Evolutionary conservation across 169 alveolate genomes (phyloP), one percentile per base, ranked within the genome.

Genomic region (Eimeria necatrix): DNA sequence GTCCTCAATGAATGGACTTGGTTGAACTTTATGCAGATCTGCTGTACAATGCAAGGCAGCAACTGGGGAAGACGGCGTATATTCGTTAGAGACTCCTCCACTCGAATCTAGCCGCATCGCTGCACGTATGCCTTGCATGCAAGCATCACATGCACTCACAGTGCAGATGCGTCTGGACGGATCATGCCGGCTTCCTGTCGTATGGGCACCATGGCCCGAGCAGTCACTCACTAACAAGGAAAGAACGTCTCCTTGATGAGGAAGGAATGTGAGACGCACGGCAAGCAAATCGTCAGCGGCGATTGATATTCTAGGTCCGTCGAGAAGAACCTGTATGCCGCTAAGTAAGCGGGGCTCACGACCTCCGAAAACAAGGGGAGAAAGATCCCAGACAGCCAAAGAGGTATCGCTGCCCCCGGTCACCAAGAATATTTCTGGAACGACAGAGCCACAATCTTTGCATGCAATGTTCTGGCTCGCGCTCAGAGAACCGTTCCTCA

Each of bases 391-490:
- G 10, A 93, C 70, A 24, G 93, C 95, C 61, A 93, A 22, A 26
- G 95, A 84, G 20, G 95, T 93, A 60, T 84, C 95, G 53, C 95
- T 93, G 93, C 95, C 91, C 14, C 95, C 95, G 64, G 85, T 84
- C 76, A 93, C 87, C 70, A 93, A 49, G 48, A 61, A 81, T 48
- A 93, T 64, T 32, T 83, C 80, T 6, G 95, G 95, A 14, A 68
- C 87, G 18, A 41, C 85, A 9, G 93, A 53, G 5, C 93, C 91
- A 78, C 95, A 93, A 78, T 70, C 60, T 49, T 52, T 56, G 68
- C 94, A 90, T 60, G 93, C 49, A 85, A 59, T 61, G 61, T 53
- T 60, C 22, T 61, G 60, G 61, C 81, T 80, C 46, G 93, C 26
- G 68, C 93, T 8, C 81, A 46, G 81, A 61, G 61, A 85, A 5